Evolutionary conservation across 1,139 yeast genomes (phyloP).

Genomic region (Yamadazyma oceani): DNA sequence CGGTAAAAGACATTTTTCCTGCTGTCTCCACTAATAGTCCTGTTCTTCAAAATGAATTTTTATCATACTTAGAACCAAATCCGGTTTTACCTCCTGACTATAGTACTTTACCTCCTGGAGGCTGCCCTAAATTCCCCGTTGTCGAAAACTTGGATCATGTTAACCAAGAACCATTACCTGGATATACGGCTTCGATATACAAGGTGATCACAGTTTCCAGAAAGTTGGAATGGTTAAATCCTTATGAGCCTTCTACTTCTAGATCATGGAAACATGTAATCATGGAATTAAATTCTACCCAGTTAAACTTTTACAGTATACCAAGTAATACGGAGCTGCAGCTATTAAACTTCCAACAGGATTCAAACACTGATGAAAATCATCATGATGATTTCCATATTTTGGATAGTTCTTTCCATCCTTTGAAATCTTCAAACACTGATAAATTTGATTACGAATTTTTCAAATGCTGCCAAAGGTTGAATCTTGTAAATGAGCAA

Average conservation of each 20-base stretch:
- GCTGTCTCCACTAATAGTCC: background rate
- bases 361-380: background rate
- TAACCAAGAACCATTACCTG: constrained; percentile 37
- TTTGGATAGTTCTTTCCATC: constrained; percentile 6
- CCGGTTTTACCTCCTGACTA: constrained; percentile 55
- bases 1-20: background rate
- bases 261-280: constrained; percentile 65
- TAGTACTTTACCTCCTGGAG: constrained; percentile 44
- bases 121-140: constrained; percentile 54
- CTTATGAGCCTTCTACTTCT: constrained; percentile 59
- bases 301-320: constrained; percentile 58
- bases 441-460: constrained; percentile 40
- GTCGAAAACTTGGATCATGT: constrained; percentile 5
- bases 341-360: constrained; percentile 20
- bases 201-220: constrained; percentile 52
- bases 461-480: constrained; percentile 30
- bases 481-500: constrained; percentile 21
- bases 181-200: constrained; percentile 58
- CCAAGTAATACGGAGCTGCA: constrained; percentile 36
- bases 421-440: constrained; percentile 28
- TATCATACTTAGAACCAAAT: constrained; percentile 47
- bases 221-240: constrained; percentile 66
- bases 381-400: constrained; percentile 7
- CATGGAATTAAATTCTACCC: constrained; percentile 73
- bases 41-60: constrained; percentile 19